Conservation (phyloP, 495 filamentous ascomycete species). For the Immersiella caudata region DNA sequence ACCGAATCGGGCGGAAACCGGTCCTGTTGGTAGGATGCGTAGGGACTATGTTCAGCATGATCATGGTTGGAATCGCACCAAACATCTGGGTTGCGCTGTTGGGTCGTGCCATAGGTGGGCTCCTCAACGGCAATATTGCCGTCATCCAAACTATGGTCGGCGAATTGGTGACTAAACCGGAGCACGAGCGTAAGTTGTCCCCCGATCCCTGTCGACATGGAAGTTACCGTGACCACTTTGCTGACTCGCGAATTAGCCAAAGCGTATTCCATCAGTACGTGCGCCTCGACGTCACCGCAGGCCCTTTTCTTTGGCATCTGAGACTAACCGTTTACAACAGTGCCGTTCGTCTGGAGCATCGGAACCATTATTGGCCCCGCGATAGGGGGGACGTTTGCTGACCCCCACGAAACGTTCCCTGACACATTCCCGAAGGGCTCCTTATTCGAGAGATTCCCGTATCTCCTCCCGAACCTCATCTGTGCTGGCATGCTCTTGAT, state of each 20-base stretch:
- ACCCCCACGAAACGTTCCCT: slow-evolving; percentile 71
- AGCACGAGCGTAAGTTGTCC: slow-evolving; percentile 73
- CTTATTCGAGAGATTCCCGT: slow-evolving; percentile 77
- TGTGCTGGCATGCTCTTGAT: slow-evolving; percentile 71
- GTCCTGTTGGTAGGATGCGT: slow-evolving; percentile 77
- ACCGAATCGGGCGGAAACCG: slow-evolving; percentile 82
- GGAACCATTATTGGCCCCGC: slow-evolving; percentile 83
- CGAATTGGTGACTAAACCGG: slow-evolving; percentile 74
- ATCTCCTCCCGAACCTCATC: slow-evolving; percentile 78
- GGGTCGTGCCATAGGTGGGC: slow-evolving; percentile 75
- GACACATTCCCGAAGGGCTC: slow-evolving; percentile 61
- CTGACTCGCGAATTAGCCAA: slow-evolving; percentile 52
- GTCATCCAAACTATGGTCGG: slow-evolving; percentile 94
- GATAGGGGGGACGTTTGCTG: slow-evolving; percentile 77
- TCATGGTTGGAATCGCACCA: slow-evolving; percentile 79
- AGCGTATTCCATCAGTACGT: slow-evolving; percentile 68
- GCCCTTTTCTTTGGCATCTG: neutral
- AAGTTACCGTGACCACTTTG: slow-evolving; percentile 42
- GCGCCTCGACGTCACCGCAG: too few relatives aligned
- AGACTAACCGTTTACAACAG: slow-evolving; percentile 32
- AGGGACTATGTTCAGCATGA: slow-evolving; percentile 76
- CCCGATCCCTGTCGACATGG: neutral
- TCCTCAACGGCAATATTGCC: slow-evolving; percentile 85
- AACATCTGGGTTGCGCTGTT: slow-evolving; percentile 78
- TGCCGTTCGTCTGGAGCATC: slow-evolving; percentile 88